Evolutionary conservation across 495 filamentous ascomycete species (phyloP), one percentile per base, ranked within the genome.

Genomic region (Clavariopsis aquatica): DNA sequence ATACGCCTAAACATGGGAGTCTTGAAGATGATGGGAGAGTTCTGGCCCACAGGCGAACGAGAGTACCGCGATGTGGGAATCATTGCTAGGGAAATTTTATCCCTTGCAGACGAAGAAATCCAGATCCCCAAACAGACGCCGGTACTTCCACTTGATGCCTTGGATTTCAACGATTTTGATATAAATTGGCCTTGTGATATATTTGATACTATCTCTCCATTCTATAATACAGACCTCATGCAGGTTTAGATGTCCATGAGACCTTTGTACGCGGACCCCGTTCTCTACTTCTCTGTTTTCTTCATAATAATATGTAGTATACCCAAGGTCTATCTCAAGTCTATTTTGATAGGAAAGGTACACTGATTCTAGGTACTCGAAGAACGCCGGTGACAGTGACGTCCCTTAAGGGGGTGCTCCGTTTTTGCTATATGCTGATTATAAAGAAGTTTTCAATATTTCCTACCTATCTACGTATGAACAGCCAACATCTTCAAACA

Each of bases 1-100:
- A 58, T 64, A 31, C 49, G 67, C n/a, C 38, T 65, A 20, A 65
- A 65, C 36, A 69, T 69, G 61, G 67, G 67, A 26, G 57, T 59
- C 1, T 26, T 69, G 26, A 64, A 69, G 53, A 57, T 62, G 53
- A 43, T 69, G 23, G 62, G 63, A 9, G 67, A 69, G 28, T 62
- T 36, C 29, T 54, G 62, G 62, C 62, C 62, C 8, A 20, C 45
- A 4, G 62, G 62, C 1, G 20, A 58, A 26, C n/a, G 62, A 28
- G 54, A 57, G 24, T 65, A 65, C 53, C 45, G 23, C 24, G 29
- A 45, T 28, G n/a, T 65, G 8, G 62, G 62, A 1, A 59, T 53
- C 22, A 59, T 65, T 49, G 62, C 62, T 1, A n/a, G 54, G 31
- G 62, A 65, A 27, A 59, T 65, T 17, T 36, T 65, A 5, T 31